Percentiles rank a stretch among this genome's conserved stretches.
These are phyloP conservation scores for Ramalina intermedia DNA, from an alignment of 495 filamentous ascomycete species.

Conservation along the genomic window DNA sequence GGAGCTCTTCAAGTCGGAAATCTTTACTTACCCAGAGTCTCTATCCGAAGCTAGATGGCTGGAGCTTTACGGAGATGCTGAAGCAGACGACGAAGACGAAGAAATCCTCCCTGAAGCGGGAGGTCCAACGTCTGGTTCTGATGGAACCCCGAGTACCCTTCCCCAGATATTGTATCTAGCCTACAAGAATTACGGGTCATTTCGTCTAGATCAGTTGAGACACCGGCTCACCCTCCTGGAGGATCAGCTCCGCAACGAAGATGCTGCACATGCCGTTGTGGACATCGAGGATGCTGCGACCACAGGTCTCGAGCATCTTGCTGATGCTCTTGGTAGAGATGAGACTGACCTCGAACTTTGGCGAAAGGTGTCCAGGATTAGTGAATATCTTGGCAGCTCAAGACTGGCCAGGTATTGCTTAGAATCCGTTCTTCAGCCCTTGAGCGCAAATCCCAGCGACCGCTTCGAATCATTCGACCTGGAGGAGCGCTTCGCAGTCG, in stretches of 20 bases:
- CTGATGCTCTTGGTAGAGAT: constrained; percentile 71
- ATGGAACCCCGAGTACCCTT: constrained; percentile 62
- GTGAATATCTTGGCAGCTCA: constrained; percentile 56
- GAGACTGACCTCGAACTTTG: constrained; percentile 91
- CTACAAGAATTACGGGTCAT: constrained; percentile 91
- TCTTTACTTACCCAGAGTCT: constrained; percentile 81
- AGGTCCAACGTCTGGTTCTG: constrained; percentile 32
- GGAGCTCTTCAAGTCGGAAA: constrained; percentile 75
- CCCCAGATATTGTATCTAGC: constrained; percentile 83
- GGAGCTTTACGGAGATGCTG: constrained; percentile 42
- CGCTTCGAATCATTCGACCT: constrained; percentile 64
- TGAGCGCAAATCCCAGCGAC: constrained; percentile 56
- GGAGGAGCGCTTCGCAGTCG: constrained; percentile 71
- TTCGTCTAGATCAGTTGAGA: constrained; percentile 61
- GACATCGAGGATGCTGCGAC: constrained; percentile 2
- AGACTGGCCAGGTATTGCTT: constrained; percentile 74
- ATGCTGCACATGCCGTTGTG: not conserved
- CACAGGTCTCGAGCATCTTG: constrained; percentile 42
- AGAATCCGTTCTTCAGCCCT: constrained; percentile 78
- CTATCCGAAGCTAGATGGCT: constrained; percentile 59
- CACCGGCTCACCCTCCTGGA: constrained; percentile 12
- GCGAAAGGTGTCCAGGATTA: constrained; percentile 70
- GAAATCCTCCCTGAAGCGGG: constrained; percentile 26
- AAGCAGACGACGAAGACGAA: constrained; percentile 27
- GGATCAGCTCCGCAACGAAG: not conserved